A percentile compares a stretch with the other conserved stretches of the same genome.
phyloP scores from a whole-genome alignment of 2,329 filamentous ascomycete species.

The Taxawa tesnikishii region DNA sequence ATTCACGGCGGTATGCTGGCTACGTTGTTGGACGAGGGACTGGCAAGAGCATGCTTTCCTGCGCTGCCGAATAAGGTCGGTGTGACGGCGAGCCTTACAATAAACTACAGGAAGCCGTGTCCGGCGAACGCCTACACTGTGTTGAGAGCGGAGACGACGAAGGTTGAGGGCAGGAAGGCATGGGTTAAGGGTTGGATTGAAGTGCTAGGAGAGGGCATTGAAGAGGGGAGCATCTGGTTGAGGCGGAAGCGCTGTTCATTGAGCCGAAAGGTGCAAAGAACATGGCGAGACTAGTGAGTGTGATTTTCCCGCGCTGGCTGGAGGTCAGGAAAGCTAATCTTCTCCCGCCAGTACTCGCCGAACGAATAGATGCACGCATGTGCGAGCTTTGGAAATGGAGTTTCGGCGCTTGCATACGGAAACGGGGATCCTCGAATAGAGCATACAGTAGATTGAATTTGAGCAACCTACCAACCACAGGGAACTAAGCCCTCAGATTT shows the following conservation, averaged over 20 bases:
- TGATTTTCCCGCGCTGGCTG: no score
- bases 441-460: no score
- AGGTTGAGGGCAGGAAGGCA: slow-evolving; percentile 84
- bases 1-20: slow-evolving; percentile 84
- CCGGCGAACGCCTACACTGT: slow-evolving; percentile 66
- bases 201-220: slow-evolving; percentile 45
- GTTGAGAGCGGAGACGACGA: slow-evolving; percentile 64
- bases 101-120: slow-evolving; percentile 72
- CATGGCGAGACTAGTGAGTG: slow-evolving; percentile 24
- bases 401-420: no score
- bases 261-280: slow-evolving; percentile 67
- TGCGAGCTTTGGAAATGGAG: no score
- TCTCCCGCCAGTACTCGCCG: no score
- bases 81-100: slow-evolving; percentile 73
- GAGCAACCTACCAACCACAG: no score
- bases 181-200: slow-evolving; percentile 86
- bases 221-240: slow-evolving; percentile 53
- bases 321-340: no score
- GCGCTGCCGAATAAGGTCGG: slow-evolving; percentile 76
- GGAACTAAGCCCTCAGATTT: no score
- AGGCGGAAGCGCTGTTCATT: slow-evolving; percentile 78
- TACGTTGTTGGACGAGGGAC: slow-evolving; percentile 83
- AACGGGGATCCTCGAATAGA: no score
- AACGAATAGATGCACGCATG: no score
- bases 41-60: slow-evolving; percentile 78